A percentile compares a stretch with the other conserved stretches of the same genome.
These are phyloP conservation scores for Daphne laureola DNA, from an alignment of 441 rosid species.

Conservation along the genomic window DNA sequence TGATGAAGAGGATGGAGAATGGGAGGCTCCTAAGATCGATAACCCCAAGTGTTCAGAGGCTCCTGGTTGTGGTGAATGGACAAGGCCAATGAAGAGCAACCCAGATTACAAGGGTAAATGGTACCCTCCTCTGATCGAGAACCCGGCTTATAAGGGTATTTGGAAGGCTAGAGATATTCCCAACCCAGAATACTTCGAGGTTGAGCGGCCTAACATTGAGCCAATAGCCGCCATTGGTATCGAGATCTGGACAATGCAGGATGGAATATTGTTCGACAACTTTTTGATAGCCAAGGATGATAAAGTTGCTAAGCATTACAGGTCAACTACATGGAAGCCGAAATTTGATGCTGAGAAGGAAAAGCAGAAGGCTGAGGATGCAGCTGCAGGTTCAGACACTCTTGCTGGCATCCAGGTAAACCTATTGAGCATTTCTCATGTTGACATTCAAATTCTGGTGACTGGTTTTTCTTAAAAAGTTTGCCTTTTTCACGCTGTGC, in stretches of 20 bases:
- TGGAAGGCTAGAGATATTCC: conserved; percentile 93
- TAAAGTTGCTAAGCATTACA: conserved; percentile 52
- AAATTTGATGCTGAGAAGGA: conserved; percentile 75
- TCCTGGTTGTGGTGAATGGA: conserved; percentile 98
- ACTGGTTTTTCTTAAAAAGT: no score
- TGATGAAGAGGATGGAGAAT: conserved; percentile 97
- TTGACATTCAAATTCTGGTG: no score
- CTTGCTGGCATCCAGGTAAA: conserved; percentile 70
- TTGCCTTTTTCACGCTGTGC: conserved; percentile 15
- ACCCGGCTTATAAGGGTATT: conserved; percentile 87
- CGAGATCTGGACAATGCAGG: conserved; percentile 99
- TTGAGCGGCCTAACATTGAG: conserved; percentile 71
- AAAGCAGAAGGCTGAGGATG: conserved; percentile 73
- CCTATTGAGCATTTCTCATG: neutral
- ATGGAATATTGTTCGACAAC: conserved; percentile 88
- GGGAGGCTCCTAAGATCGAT: conserved; percentile 89
- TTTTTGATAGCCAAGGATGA: conserved; percentile 71
- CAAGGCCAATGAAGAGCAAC: conserved; percentile 77
- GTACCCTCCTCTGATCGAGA: conserved; percentile 86
- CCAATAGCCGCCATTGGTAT: conserved; percentile 89
- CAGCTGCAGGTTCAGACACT: conserved; percentile 37
- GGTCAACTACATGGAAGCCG: conserved; percentile 67
- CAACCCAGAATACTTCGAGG: conserved; percentile 79
- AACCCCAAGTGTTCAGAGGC: conserved; percentile 84
- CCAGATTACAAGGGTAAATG: conserved; percentile 98